Evolutionary conservation across 257 asterid species (phyloP).

Genomic region (Craterostigma plantagineum): DNA sequence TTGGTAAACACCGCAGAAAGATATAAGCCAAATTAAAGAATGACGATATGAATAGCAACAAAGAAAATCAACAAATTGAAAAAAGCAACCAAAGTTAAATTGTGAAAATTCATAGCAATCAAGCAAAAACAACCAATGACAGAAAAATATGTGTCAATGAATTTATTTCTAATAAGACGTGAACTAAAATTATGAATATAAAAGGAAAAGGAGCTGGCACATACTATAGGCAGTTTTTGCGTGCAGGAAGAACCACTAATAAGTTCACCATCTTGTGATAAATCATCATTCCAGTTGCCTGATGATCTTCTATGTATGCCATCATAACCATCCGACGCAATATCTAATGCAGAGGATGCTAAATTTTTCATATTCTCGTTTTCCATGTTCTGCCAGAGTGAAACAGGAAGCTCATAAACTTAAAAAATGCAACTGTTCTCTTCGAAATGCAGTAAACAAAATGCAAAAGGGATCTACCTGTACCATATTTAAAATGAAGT

Average conservation of each 20-base stretch:
- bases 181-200: slow-evolving; percentile 6
- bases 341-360: slow-evolving; percentile 28
- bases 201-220: slow-evolving; percentile 18
- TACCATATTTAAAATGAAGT: too few relatives aligned
- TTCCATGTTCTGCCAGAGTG: slow-evolving; percentile 34
- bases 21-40: too few relatives aligned
- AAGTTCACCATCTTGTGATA: slow-evolving; percentile 76
- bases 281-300: slow-evolving; percentile 71
- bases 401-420: background rate
- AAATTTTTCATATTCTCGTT: slow-evolving; percentile 40
- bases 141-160: too few relatives aligned
- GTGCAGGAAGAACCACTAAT: slow-evolving; percentile 50
- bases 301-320: slow-evolving; percentile 40
- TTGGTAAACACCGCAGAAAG: too few relatives aligned
- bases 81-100: too few relatives aligned
- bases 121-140: background rate
- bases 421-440: too few relatives aligned
- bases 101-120: too few relatives aligned
- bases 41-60: slow-evolving; percentile 4
- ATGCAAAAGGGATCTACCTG: too few relatives aligned
- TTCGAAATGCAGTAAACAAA: too few relatives aligned
- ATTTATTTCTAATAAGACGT: too few relatives aligned
- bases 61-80: background rate
- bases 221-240: slow-evolving; percentile 52
- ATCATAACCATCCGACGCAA: slow-evolving; percentile 24